Conservation (phyloP, 768 basidiomycete species). For the Guyanaporus albipodus region DNA sequence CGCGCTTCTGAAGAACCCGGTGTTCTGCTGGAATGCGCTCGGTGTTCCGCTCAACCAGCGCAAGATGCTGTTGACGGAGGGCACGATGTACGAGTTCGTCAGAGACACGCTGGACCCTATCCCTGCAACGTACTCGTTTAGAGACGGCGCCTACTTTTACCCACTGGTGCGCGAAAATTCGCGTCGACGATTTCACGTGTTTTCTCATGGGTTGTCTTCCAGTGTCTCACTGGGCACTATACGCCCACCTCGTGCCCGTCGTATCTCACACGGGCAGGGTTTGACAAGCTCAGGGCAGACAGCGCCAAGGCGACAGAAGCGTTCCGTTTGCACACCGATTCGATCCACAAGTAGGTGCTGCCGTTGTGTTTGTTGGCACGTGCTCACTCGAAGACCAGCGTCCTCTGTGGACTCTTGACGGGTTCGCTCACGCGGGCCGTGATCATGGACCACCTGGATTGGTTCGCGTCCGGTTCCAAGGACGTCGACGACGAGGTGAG, state of each 20-base stretch:
- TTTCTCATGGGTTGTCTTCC: background rate
- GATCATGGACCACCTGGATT: constrained; percentile 71
- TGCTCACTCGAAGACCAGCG: constrained; percentile 28
- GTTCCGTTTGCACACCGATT: constrained; percentile 70
- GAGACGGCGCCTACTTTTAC: constrained; percentile 66
- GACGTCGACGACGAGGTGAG: constrained; percentile 50
- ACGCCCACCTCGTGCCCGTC: constrained; percentile 55
- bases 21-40: constrained; percentile 71
- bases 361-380: background rate
- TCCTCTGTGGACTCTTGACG: constrained; percentile 40
- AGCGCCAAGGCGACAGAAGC: constrained; percentile 43
- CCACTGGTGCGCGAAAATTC: constrained; percentile 37
- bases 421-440: constrained; percentile 57
- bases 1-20: constrained; percentile 41
- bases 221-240: constrained; percentile 49
- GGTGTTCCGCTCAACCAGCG: constrained; percentile 74
- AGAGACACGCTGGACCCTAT: constrained; percentile 51
- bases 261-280: constrained; percentile 62
- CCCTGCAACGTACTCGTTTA: constrained; percentile 45
- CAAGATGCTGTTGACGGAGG: constrained; percentile 53
- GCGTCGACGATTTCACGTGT: background rate
- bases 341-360: constrained; percentile 54
- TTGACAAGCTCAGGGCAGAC: constrained; percentile 49
- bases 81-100: constrained; percentile 46
- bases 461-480: constrained; percentile 46